Percentiles rank a stretch among this genome's conserved stretches.
Conservation (phyloP, 257 asterid genomes). For the Scutellaria galericulata region DNA sequence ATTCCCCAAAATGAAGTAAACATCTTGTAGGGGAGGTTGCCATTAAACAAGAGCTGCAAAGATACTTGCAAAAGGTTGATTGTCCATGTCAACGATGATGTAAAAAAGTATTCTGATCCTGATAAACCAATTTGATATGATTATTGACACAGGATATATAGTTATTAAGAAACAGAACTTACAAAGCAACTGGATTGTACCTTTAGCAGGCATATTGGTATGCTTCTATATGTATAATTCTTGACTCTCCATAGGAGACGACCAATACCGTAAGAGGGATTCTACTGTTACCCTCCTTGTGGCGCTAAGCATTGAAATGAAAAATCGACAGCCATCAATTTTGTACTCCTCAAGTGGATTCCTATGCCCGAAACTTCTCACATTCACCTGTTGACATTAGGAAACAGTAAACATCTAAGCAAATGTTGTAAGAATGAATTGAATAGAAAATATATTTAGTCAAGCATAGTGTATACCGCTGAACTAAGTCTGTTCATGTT, state of each 20-base stretch:
- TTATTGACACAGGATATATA: neutral
- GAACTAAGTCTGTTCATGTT: slow-evolving; percentile 98
- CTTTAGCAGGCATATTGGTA: slow-evolving; percentile 34
- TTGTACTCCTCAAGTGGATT: slow-evolving; percentile 98
- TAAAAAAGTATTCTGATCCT: neutral
- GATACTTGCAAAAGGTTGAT: neutral
- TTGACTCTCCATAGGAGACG: slow-evolving; percentile 86
- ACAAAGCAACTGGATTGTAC: slow-evolving; percentile 25
- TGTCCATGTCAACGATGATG: neutral
- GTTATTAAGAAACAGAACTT: neutral
- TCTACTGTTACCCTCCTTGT: slow-evolving; percentile 89
- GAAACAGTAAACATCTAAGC: slow-evolving; percentile 16
- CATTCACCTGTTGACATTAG: slow-evolving; percentile 69
- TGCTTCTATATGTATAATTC: slow-evolving; percentile 57
- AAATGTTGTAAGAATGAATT: neutral
- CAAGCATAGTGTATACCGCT: slow-evolving; percentile 57
- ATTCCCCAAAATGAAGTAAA: neutral
- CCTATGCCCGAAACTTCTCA: slow-evolving; percentile 93
- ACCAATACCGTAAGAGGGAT: slow-evolving; percentile 88
- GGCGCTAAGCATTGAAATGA: slow-evolving; percentile 94
- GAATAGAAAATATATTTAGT: neutral
- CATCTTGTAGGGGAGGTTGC: neutral
- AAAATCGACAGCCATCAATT: slow-evolving; percentile 98
- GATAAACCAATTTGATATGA: neutral
- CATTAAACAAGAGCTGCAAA: neutral